Evolutionary conservation across 108 stramenopile species (phyloP).

Genomic region (Epithemia pelagica): DNA sequence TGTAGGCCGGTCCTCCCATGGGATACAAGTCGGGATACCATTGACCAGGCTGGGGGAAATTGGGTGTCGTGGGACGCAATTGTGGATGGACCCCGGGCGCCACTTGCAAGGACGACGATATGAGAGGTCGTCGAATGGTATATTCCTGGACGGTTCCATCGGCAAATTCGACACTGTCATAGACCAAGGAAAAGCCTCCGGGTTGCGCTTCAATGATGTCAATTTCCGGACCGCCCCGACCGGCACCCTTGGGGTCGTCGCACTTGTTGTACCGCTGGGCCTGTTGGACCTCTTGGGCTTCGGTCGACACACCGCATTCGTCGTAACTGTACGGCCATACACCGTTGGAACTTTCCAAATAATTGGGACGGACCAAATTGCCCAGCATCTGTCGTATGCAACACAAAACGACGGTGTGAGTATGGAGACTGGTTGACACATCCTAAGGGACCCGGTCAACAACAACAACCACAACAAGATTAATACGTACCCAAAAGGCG

Average conservation of each 20-base stretch:
- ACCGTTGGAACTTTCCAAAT: constrained; percentile 72
- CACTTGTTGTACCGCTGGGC: constrained; percentile 65
- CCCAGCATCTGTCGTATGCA: constrained; percentile 83
- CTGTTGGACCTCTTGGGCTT: constrained; percentile 62
- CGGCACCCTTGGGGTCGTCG: constrained; percentile 35
- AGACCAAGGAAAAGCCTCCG: constrained; percentile 25
- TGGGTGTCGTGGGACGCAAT: neutral
- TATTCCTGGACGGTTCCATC: neutral
- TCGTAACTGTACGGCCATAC: constrained; percentile 89
- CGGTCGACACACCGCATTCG: constrained; percentile 48
- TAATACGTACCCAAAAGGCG: constrained; percentile 27
- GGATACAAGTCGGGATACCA: constrained; percentile 9
- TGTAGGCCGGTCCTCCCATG: constrained; percentile 7
- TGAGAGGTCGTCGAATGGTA: constrained; percentile 1
- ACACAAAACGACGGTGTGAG: no score
- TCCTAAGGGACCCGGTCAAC: no score
- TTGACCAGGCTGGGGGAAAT: neutral
- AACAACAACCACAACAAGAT: no score
- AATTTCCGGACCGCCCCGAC: constrained; percentile 82
- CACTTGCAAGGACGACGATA: constrained; percentile 14
- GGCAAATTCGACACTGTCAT: neutral
- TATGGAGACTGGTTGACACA: constrained; percentile 52
- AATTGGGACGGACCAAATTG: constrained; percentile 79
- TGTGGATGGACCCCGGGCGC: constrained; percentile 2
- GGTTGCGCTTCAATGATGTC: constrained; percentile 87